phyloP scores from a whole-genome alignment of 768 basidiomycete genomes.

The Lepiota venenata region DNA sequence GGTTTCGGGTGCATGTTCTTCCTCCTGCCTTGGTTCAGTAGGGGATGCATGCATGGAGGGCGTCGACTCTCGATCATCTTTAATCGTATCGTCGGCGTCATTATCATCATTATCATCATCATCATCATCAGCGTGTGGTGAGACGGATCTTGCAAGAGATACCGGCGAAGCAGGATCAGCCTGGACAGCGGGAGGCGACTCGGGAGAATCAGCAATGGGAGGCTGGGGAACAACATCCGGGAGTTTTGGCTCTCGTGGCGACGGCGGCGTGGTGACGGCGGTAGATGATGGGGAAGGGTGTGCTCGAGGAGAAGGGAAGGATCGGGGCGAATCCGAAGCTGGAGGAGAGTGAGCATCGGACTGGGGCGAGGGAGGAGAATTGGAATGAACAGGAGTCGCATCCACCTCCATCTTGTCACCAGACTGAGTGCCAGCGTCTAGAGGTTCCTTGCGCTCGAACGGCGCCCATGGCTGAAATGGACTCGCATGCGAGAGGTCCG shows the following conservation, averaged over 20 bases:
- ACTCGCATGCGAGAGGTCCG: neutral
- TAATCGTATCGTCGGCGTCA: neutral
- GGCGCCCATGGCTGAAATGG: slow-evolving; percentile 10
- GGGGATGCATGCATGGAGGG: neutral
- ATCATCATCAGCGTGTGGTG: neutral
- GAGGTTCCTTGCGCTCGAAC: slow-evolving; percentile 3
- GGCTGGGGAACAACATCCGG: slow-evolving; percentile 5
- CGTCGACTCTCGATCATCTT: neutral
- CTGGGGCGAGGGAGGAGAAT: neutral
- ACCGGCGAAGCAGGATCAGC: slow-evolving; percentile 9
- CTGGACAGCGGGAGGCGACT: slow-evolving; percentile 9
- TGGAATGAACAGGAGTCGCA: neutral
- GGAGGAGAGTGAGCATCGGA: neutral
- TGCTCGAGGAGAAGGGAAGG: neutral
- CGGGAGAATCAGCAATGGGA: slow-evolving; percentile 10
- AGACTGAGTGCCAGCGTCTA: neutral
- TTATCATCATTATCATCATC: too few species aligned
- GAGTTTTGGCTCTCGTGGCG: slow-evolving; percentile 5
- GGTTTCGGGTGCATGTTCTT: neutral
- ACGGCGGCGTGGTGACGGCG: neutral
- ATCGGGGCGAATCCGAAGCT: neutral
- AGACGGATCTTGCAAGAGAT: neutral
- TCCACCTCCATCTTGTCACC: slow-evolving; percentile 2
- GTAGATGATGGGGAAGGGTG: slow-evolving; percentile 2
- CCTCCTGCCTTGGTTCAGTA: neutral